These are phyloP conservation scores for Boletus patriciae DNA, from an alignment of 768 basidiomycete genomes.

Conservation along the genomic window DNA sequence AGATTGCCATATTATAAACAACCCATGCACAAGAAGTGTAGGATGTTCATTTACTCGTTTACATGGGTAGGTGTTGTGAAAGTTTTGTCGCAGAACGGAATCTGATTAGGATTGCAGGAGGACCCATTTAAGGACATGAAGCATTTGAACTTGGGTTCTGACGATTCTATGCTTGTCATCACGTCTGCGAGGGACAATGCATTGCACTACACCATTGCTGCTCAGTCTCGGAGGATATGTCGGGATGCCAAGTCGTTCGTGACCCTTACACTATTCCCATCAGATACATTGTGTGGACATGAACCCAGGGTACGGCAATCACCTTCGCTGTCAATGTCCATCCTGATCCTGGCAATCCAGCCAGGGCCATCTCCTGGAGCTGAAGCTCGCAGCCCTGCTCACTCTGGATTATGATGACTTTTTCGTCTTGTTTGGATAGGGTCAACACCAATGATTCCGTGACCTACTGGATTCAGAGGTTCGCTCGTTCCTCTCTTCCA, in stretches of 20 bases:
- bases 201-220: slow-evolving; percentile 73
- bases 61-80: slow-evolving; percentile 45
- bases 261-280: not conserved
- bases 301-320: slow-evolving; percentile 55
- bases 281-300: no score
- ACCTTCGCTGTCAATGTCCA: not conserved
- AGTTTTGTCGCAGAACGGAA: not conserved
- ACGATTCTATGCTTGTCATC: slow-evolving; percentile 74
- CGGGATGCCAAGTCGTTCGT: not conserved
- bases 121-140: slow-evolving; percentile 75
- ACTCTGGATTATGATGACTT: slow-evolving; percentile 59
- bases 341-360: slow-evolving; percentile 5
- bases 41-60: slow-evolving; percentile 63
- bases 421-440: slow-evolving; percentile 66
- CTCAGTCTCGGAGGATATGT: slow-evolving; percentile 51
- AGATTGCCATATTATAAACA: slow-evolving; percentile 70
- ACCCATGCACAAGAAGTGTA: slow-evolving; percentile 64
- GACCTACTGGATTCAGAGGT: slow-evolving; percentile 57
- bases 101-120: slow-evolving; percentile 43
- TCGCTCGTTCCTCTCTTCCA: slow-evolving; percentile 66
- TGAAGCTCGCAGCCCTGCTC: slow-evolving; percentile 66
- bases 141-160: slow-evolving; percentile 52
- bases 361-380: no score
- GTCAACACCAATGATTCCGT: slow-evolving; percentile 59
- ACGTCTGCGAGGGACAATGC: slow-evolving; percentile 81